Evolutionary conservation across 106 monocot genomes (phyloP).

Genomic region (Dendrobium officinale): DNA sequence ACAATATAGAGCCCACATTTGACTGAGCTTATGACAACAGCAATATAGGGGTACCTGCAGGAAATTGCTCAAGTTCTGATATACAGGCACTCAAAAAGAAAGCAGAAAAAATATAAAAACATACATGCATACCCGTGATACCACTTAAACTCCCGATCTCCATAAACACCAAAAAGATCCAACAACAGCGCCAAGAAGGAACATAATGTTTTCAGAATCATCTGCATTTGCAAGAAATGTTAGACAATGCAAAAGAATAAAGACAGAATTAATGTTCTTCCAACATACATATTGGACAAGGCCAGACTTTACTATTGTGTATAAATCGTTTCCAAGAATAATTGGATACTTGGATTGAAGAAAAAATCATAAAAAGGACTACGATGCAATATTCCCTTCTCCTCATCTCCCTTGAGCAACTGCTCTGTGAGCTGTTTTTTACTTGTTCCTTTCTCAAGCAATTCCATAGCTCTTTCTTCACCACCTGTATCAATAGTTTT

Average conservation of each 20-base stretch:
- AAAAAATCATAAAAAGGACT: slow-evolving; percentile 41
- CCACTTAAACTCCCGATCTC: slow-evolving; percentile 86
- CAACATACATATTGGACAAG: slow-evolving; percentile 75
- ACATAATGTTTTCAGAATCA: slow-evolving; percentile 81
- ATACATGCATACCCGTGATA: slow-evolving; percentile 58
- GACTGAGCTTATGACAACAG: slow-evolving; percentile 74
- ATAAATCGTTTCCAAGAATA: slow-evolving; percentile 51
- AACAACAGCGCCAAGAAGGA: slow-evolving; percentile 67
- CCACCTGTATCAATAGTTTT: slow-evolving; percentile 49
- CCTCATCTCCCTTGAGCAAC: slow-evolving; percentile 39
- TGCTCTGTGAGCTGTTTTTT: slow-evolving; percentile 26
- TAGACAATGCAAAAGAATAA: background rate
- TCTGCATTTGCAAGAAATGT: slow-evolving; percentile 28
- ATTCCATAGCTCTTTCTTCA: slow-evolving; percentile 43
- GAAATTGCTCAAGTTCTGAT: background rate
- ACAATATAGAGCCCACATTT: slow-evolving; percentile 90
- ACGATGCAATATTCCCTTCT: slow-evolving; percentile 10
- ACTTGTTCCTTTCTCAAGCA: slow-evolving; percentile 41
- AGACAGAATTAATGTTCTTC: background rate
- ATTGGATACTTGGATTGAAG: slow-evolving; percentile 27
- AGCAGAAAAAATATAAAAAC: background rate
- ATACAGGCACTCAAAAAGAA: background rate
- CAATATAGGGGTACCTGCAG: slow-evolving; percentile 80
- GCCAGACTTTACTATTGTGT: slow-evolving; percentile 60
- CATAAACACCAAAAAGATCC: slow-evolving; percentile 75